Conservation (phyloP, 192 early-diverging fungal species). For the Rhizophagus prolifer region DNA sequence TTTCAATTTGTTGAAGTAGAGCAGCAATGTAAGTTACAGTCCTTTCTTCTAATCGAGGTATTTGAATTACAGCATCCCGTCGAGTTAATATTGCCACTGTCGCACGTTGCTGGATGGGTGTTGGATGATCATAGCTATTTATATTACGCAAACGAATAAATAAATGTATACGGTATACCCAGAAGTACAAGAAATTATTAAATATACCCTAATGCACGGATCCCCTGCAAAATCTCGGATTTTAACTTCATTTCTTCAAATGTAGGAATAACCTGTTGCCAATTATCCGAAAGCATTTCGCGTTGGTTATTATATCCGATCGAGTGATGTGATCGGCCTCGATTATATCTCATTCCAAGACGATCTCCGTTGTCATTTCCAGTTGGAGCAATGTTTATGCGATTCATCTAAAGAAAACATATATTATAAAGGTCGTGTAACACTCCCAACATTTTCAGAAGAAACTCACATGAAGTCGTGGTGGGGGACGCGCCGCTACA, state of each 20-base stretch:
- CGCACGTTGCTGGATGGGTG: slow-evolving; percentile 21
- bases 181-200: background rate
- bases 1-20: slow-evolving; percentile 21
- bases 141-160: background rate
- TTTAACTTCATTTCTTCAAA: slow-evolving; percentile 28
- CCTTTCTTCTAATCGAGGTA: slow-evolving; percentile 16
- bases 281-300: slow-evolving; percentile 20
- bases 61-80: slow-evolving; percentile 18
- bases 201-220: slow-evolving; percentile 9
- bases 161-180: background rate
- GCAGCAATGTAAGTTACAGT: slow-evolving; percentile 9
- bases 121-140: slow-evolving; percentile 11
- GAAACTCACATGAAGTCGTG: background rate
- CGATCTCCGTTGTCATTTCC: background rate
- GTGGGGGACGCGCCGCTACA: background rate
- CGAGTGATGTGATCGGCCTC: background rate
- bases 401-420: background rate
- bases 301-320: slow-evolving; percentile 11
- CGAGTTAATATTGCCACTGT: slow-evolving; percentile 1
- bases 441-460: background rate
- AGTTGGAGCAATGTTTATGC: background rate
- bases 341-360: background rate
- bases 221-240: slow-evolving; percentile 4
- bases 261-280: background rate
- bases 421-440: background rate